Conservation (phyloP, 2,329 filamentous ascomycete species). For the Alternaria hordeiaustralica region DNA sequence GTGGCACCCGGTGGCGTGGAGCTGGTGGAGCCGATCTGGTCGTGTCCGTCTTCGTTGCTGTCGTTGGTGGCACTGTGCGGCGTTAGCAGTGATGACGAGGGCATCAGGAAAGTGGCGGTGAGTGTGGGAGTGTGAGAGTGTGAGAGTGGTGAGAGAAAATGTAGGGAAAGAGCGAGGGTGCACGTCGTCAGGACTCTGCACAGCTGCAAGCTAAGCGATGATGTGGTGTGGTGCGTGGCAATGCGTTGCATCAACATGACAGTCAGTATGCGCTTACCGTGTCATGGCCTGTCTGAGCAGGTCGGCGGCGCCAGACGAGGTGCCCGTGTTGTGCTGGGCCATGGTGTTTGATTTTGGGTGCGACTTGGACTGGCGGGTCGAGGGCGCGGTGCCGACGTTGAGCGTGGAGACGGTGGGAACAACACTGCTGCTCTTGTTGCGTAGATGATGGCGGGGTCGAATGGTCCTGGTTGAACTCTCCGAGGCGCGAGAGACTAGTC, state of each 20-base stretch:
- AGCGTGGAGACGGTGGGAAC: conserved; percentile 54
- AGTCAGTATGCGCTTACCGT: conserved; percentile 56
- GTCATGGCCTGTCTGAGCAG: conserved; percentile 64
- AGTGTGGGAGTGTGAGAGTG: conserved; percentile 10
- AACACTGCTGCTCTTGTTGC: conserved; percentile 51
- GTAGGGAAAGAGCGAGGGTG: conserved; percentile 21
- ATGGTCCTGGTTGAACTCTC: conserved; percentile 36
- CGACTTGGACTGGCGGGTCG: conserved; percentile 29
- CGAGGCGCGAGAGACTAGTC: conserved; percentile 41
- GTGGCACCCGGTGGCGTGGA: conserved; percentile 90
- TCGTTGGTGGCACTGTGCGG: conserved; percentile 62
- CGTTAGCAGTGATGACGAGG: conserved; percentile 43
- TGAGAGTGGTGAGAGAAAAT: conserved; percentile 21
- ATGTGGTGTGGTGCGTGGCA: conserved; percentile 2
- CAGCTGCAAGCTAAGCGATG: conserved; percentile 29
- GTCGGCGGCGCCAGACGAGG: conserved; percentile 61
- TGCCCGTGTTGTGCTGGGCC: conserved; percentile 46
- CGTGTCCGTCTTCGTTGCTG: conserved; percentile 74
- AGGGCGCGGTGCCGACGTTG: conserved; percentile 38
- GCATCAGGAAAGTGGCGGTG: conserved; percentile 29
- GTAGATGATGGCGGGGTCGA: conserved; percentile 39
- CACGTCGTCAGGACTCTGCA: conserved; percentile 17
- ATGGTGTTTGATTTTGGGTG: conserved; percentile 27
- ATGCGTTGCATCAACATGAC: not conserved
- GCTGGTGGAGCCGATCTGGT: conserved; percentile 79